Evolutionary conservation across 345 rosid genomes (phyloP), one percentile per base, ranked within the genome.

Genomic region (Acer yangbiense): DNA sequence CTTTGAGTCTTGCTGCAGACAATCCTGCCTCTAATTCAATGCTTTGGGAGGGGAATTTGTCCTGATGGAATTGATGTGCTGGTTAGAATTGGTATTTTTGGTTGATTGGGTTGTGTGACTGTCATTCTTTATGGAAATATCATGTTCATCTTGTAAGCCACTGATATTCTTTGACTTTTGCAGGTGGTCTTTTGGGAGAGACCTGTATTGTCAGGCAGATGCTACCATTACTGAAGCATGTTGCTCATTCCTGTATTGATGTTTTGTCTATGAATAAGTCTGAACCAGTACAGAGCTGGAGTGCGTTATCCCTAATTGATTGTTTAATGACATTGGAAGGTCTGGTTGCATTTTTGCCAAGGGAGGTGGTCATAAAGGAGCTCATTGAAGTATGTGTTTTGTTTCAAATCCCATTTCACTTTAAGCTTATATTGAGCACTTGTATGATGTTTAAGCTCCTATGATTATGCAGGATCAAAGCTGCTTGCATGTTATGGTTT

Each of bases 21-120:
- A 62, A 85, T 93, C 78, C 85, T 91, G 79, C 98, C 98, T 76
- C 83, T 95, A 83, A 93, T 95, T 78, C 94, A 86, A 73, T 93
- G 90, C 92, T 93, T 95, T 72, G 98, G 98, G 72, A 91, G 91
- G 87, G 98, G 98, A 77, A 89, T 91, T 74, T 83, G 91, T 76
- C 82, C 95, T 72, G 97, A 95, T 82, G 98, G 98, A 84, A 89
- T 93, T 79, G 98, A 95, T 83, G 94, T 80, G 84, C 91, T 93
- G 78, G 90, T 91, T 82, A 90, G 98, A 93, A 91, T 89, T 84
- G 98, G 98, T 95, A 93, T 82, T 76, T 87, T 74, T 78, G 63
- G 74, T 76, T 84, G 86, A 77, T 83, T 83, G 78, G 76, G 68
- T 75, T 80, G 55, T 72, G 61, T 62, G 80, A 71, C 57, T 82